phyloP scores from a whole-genome alignment of 1,284 basidiomycete species.

The Trichosporon sp. region DNA sequence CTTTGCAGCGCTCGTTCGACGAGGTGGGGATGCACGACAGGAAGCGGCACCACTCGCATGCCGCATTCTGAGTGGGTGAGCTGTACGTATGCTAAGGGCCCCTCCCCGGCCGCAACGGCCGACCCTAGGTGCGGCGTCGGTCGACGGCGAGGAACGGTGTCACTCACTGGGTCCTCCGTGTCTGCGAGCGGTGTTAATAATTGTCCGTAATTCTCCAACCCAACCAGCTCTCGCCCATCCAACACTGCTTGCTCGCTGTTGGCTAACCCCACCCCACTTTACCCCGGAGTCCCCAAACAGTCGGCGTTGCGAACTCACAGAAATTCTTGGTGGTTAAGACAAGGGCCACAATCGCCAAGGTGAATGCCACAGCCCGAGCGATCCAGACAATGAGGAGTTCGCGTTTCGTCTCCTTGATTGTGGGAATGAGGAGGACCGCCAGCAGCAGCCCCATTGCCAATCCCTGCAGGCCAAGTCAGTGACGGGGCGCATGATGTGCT shows the following conservation, averaged over 20 bases:
- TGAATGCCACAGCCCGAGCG: slow-evolving; percentile 67
- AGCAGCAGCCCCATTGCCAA: slow-evolving; percentile 71
- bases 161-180: slow-evolving; percentile 36
- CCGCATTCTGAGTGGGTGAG: slow-evolving; percentile 48
- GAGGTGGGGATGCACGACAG: slow-evolving; percentile 77
- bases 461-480: slow-evolving; percentile 22
- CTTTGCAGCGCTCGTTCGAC: slow-evolving; percentile 72
- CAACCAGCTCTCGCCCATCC: background rate
- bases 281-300: background rate
- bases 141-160: background rate
- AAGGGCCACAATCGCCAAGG: slow-evolving; percentile 71
- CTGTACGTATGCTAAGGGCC: slow-evolving; percentile 4
- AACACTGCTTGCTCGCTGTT: slow-evolving; percentile 3
- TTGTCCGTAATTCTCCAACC: background rate
- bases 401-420: slow-evolving; percentile 70
- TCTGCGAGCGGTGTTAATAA: slow-evolving; percentile 20
- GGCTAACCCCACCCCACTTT: background rate
- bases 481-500: background rate
- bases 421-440: slow-evolving; percentile 73
- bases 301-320: slow-evolving; percentile 47
- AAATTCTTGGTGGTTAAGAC: slow-evolving; percentile 82
- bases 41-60: slow-evolving; percentile 85
- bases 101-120: background rate
- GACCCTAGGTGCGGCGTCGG: background rate
- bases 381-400: slow-evolving; percentile 71